Percentiles rank a stretch among this genome's conserved stretches.
Conservation (phyloP, 2,329 filamentous ascomycete species). For the Pseudopithomyces maydicus region DNA sequence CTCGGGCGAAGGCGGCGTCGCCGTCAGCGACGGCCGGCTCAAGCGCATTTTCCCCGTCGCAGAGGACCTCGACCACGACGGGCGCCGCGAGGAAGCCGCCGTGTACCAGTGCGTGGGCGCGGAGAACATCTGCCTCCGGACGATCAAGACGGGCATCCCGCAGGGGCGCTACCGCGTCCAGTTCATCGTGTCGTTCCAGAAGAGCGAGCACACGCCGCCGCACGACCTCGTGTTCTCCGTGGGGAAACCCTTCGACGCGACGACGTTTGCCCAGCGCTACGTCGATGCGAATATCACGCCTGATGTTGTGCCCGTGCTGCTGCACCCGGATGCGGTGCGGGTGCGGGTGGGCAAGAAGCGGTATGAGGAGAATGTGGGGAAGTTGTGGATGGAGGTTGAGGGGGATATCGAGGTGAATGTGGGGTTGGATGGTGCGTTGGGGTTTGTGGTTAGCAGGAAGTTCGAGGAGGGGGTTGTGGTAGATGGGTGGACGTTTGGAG, state of each 20-base stretch:
- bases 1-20: slow-evolving; percentile 36
- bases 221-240: slow-evolving; percentile 43
- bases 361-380: slow-evolving; percentile 35
- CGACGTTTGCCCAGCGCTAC: slow-evolving; percentile 36
- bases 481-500: slow-evolving; percentile 47
- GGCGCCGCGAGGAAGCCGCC: slow-evolving; percentile 39
- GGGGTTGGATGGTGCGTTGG: slow-evolving; percentile 43
- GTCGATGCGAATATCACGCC: slow-evolving; percentile 47
- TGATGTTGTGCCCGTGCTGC: slow-evolving; percentile 42
- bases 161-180: slow-evolving; percentile 43
- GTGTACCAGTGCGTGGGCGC: slow-evolving; percentile 41
- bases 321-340: slow-evolving; percentile 45
- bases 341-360: slow-evolving; percentile 38
- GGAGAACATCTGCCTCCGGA: slow-evolving; percentile 41
- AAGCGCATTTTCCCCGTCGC: slow-evolving; percentile 42
- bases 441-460: slow-evolving; percentile 43
- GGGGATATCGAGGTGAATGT: slow-evolving; percentile 44
- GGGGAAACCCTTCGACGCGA: slow-evolving; percentile 41
- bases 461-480: slow-evolving; percentile 36
- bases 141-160: slow-evolving; percentile 44
- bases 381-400: slow-evolving; percentile 45
- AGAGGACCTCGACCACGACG: slow-evolving; percentile 43
- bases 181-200: slow-evolving; percentile 42
- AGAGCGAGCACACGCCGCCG: slow-evolving; percentile 23
- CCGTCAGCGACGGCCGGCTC: slow-evolving; percentile 31